phyloP scores from a whole-genome alignment of 1,284 basidiomycete genomes.

The Leccinum pachyderme region DNA sequence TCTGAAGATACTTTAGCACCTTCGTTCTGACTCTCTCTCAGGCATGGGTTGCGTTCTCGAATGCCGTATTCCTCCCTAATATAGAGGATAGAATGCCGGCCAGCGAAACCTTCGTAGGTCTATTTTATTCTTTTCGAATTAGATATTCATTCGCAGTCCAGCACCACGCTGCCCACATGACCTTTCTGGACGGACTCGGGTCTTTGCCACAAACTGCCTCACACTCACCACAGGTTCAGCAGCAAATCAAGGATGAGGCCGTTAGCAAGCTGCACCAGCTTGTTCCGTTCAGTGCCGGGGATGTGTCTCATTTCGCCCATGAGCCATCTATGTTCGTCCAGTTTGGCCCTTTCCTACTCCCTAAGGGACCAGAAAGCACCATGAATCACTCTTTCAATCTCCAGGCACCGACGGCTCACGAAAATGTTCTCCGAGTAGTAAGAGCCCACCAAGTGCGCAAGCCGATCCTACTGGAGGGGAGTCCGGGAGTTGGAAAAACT shows the following conservation, averaged over 20 bases:
- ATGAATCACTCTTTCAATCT: constrained; percentile 69
- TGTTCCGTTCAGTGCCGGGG: constrained; percentile 41
- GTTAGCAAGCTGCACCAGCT: constrained; percentile 47
- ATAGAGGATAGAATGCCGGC: constrained; percentile 39
- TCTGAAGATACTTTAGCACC: neutral
- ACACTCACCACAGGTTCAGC: constrained; percentile 51
- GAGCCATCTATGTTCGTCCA: constrained; percentile 46
- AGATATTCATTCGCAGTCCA: constrained; percentile 32
- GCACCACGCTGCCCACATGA: constrained; percentile 89
- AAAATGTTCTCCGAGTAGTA: constrained; percentile 88
- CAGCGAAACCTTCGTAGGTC: constrained; percentile 71
- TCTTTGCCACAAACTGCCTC: constrained; percentile 69
- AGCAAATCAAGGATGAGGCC: constrained; percentile 51
- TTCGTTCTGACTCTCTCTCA: constrained; percentile 34
- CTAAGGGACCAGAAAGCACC: constrained; percentile 51
- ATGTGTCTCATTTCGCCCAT: constrained; percentile 32
- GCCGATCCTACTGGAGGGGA: constrained; percentile 94
- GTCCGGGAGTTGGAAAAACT: constrained; percentile 99
- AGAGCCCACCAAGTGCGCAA: constrained; percentile 90
- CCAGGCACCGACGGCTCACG: constrained; percentile 83
- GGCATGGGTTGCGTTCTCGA: constrained; percentile 93
- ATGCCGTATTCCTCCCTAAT: constrained; percentile 50
- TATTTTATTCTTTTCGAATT: constrained; percentile 1
- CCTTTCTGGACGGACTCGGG: constrained; percentile 80
- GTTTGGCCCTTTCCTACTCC: constrained; percentile 77